Base-by-base conservation (phyloP, 1,284 basidiomycete genomes). In the Earliella scabrosa region DNA sequence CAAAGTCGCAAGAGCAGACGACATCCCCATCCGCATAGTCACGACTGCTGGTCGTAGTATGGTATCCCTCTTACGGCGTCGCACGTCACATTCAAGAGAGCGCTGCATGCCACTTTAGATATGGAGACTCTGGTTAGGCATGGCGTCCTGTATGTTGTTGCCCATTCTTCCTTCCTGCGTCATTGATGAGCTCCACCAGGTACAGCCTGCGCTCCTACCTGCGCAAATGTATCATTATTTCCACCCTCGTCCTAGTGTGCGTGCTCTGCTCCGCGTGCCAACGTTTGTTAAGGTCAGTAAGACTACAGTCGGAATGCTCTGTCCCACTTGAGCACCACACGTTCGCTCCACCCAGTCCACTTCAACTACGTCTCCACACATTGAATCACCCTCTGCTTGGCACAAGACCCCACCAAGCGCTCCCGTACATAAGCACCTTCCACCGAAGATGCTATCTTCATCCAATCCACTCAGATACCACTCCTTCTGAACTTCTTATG, bases 1-100 rank as follows among this genome's bases (percentile, higher is more conserved):
- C 59, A 21, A 59, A 61, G 20, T 34, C 44, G 31, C 55, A 43
- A 20, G 55, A 59, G 31, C 52, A 55, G 38, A 29, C 60, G 5
- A 21, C 49, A 13, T 32, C 54, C 3, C 18, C 50, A 13, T 41
- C 54, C 20, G 26, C 50, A 8, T 41, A 54, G 21, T 23, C 29
- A n/a, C n/a, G n/a, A n/a, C n/a, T n/a, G n/a, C n/a, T n/a, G n/a
- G n/a, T n/a, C n/a, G n/a, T n/a, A n/a, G n/a, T n/a, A n/a, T 16
- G 26, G n/a, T 4, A n/a, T 11, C 14, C 36, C 21, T 45, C 27
- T 9, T 4, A 23, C 9, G 26, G n/a, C n/a, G n/a, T n/a, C n/a
- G n/a, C n/a, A n/a, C n/a, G n/a, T n/a, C n/a, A n/a, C n/a, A n/a
- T n/a, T n/a, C n/a, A n/a, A n/a, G n/a, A n/a, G n/a, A n/a, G n/a